phyloP scores from a whole-genome alignment of 2,329 filamentous ascomycete genomes.

The Talaromyces sp. region DNA sequence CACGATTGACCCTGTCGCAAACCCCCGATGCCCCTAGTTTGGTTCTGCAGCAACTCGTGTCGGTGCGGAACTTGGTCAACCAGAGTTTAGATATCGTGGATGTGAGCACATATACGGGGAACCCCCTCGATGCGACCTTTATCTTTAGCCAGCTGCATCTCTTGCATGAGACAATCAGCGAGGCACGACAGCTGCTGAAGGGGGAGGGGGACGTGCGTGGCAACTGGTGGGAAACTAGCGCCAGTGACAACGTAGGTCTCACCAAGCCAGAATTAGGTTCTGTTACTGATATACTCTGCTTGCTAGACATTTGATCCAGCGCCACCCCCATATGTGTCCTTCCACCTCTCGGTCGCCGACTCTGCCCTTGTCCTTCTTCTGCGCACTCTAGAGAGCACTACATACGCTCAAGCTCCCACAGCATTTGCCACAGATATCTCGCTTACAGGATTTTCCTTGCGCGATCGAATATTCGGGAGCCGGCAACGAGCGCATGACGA shows the following conservation, averaged over 20 bases:
- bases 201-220: slow-evolving; percentile 55
- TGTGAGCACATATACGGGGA: slow-evolving; percentile 72
- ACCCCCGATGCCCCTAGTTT: slow-evolving; percentile 60
- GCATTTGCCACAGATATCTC: slow-evolving; percentile 71
- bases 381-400: slow-evolving; percentile 69
- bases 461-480: slow-evolving; percentile 56
- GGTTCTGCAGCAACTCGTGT: slow-evolving; percentile 69
- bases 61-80: slow-evolving; percentile 76
- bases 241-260: slow-evolving; percentile 59
- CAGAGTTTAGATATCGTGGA: slow-evolving; percentile 81
- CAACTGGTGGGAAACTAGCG: slow-evolving; percentile 59
- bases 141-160: slow-evolving; percentile 62
- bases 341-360: slow-evolving; percentile 71
- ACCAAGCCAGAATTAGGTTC: background rate
- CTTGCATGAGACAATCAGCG: slow-evolving; percentile 62
- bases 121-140: slow-evolving; percentile 61
- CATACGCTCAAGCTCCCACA: slow-evolving; percentile 58
- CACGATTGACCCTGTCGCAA: slow-evolving; percentile 56
- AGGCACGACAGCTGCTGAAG: slow-evolving; percentile 62
- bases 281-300: slow-evolving; percentile 5
- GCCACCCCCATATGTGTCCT: slow-evolving; percentile 69
- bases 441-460: slow-evolving; percentile 59
- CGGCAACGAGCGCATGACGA: slow-evolving; percentile 74
- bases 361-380: slow-evolving; percentile 70
- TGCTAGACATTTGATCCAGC: slow-evolving; percentile 62